Evolutionary conservation across 1,284 basidiomycete species (phyloP).

Genomic region (Wallemia mellicola): DNA sequence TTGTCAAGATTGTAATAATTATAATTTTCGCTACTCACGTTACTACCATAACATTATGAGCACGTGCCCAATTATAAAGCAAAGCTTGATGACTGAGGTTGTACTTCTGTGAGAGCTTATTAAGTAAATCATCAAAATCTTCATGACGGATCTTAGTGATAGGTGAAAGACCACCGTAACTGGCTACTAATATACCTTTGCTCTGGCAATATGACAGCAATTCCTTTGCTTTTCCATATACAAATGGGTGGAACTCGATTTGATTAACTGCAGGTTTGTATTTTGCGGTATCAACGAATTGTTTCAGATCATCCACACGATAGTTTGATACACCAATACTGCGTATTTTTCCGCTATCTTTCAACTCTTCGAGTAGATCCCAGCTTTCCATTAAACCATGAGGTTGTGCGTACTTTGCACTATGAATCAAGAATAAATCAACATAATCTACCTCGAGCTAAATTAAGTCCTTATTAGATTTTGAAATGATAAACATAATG

Average conservation of each 20-base stretch:
- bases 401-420: constrained; percentile 19
- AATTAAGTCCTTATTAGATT: too few species aligned
- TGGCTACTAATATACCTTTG: constrained; percentile 30
- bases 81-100: constrained; percentile 14
- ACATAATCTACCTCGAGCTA: constrained; percentile 38
- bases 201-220: constrained; percentile 27
- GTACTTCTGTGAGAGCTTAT: background rate
- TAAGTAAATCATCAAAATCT: background rate
- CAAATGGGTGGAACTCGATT: constrained; percentile 43
- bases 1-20: too few species aligned
- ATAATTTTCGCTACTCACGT: too few species aligned
- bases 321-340: constrained; percentile 60
- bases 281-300: constrained; percentile 19
- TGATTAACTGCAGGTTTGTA: constrained; percentile 11
- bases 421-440: constrained; percentile 47
- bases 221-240: constrained; percentile 27
- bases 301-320: constrained; percentile 30
- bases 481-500: constrained; percentile 12
- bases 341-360: background rate
- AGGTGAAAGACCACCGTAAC: background rate
- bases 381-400: constrained; percentile 20
- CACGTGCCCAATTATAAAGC: background rate
- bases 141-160: background rate
- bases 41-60: background rate
- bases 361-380: constrained; percentile 32